Base-by-base conservation (phyloP, 2,329 filamentous ascomycete species). In the Colletotrichum tropicicola region DNA sequence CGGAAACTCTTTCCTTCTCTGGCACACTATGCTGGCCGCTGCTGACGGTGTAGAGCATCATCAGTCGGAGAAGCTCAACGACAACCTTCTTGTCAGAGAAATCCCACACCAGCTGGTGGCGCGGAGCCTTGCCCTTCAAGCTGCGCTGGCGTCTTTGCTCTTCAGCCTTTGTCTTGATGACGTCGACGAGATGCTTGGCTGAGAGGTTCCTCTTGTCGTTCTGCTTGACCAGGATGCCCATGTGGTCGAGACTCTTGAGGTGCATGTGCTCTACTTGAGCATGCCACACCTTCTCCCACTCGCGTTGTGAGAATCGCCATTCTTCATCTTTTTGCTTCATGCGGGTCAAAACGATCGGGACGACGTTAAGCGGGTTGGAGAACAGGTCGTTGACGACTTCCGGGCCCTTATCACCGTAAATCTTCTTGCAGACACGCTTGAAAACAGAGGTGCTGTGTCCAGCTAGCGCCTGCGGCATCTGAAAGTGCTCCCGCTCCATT, bases 271-370 rank as follows among this genome's bases (percentile, higher is more conserved):
- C 92, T 23, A 95, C 98, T 80, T 98, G 96, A 52, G 93, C 91
- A 68, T 96, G 93, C 96, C 96, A 99, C 7, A 99, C 94, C 79
- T 98, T 98, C 78, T 98, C 94, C 96, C 96, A 99, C 75, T 99
- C 97, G 30, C 96, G 93, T 76, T 92, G 94, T 6, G 93, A 95
- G 70, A 97, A 94, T 69, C 97, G 93, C 96, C 96, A 99, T 73
- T 98, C 94, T 77, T 99, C 96, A 45, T 97, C 91, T 76, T 98
- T 98, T 73, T 97, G 93, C 80, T 98, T 98, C 71, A 99, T 85
- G 12, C 96, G 89, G 54, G 92, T 91, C 65, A 99, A 83, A 27
- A 99, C 87, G 37, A 98, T 89, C 0, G 96, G 96, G 3, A 99
- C 89, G 3, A 98, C 94, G 39, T 90, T 90, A 73, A 92, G 94